Percentiles rank a stretch among this genome's conserved stretches.
phyloP scores from a whole-genome alignment of 495 filamentous ascomycete species.

The Penicillium cinerascens region DNA sequence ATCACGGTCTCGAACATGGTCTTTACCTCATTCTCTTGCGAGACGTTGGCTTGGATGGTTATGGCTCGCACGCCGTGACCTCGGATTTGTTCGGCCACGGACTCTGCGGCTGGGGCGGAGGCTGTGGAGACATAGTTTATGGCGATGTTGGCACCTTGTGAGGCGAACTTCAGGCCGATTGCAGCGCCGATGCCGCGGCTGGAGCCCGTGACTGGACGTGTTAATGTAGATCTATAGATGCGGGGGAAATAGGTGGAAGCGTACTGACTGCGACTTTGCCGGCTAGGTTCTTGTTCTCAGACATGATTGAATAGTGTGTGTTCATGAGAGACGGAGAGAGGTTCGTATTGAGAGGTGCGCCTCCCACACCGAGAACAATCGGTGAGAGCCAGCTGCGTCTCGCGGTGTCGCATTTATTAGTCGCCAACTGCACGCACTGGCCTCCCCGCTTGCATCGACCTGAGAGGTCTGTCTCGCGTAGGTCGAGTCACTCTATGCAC shows the following conservation, averaged over 20 bases:
- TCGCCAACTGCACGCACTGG: neutral
- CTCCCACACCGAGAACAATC: neutral
- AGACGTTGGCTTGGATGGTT: conserved; percentile 51
- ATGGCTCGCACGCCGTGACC: conserved; percentile 39
- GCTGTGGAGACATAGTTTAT: conserved; percentile 35
- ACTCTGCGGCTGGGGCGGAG: conserved; percentile 43
- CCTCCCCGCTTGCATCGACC: neutral
- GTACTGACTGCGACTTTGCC: conserved; percentile 29
- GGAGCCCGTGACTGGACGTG: conserved; percentile 24
- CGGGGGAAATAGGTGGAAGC: neutral
- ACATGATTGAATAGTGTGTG: conserved; percentile 1
- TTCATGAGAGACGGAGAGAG: neutral
- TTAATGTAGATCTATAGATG: neutral
- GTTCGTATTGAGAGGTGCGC: neutral
- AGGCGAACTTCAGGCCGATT: conserved; percentile 38
- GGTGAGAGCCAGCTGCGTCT: conserved; percentile 2
- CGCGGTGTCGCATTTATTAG: neutral
- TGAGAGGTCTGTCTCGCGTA: neutral
- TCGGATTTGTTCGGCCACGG: conserved; percentile 45
- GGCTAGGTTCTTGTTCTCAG: conserved; percentile 17
- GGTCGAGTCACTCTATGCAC: too few species aligned
- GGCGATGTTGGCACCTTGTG: conserved; percentile 39
- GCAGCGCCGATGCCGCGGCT: conserved; percentile 40
- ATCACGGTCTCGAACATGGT: conserved; percentile 44
- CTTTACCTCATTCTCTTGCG: conserved; percentile 38